Percentiles rank a stretch among this genome's conserved stretches.
These are phyloP conservation scores for Zopfia rhizophila DNA, from an alignment of 2,329 filamentous ascomycete genomes.

Conservation along the genomic window DNA sequence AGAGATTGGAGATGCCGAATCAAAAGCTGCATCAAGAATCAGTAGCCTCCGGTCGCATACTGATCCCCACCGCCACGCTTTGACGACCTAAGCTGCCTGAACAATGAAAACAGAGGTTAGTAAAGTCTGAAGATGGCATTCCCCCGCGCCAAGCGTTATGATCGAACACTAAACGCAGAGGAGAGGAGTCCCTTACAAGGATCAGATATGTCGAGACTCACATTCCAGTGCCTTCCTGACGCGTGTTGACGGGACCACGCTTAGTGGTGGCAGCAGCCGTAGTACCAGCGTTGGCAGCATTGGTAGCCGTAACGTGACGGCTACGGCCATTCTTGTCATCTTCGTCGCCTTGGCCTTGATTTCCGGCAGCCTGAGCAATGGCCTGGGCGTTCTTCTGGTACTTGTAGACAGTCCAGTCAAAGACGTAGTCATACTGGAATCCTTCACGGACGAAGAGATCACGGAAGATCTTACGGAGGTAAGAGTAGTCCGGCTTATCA, in stretches of 20 bases:
- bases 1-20: constrained; percentile 53
- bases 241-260: constrained; percentile 77
- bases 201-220: constrained; percentile 84
- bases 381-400: constrained; percentile 99
- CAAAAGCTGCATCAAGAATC: constrained; percentile 55
- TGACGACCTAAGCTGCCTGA: constrained; percentile 63
- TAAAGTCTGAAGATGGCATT: constrained; percentile 59
- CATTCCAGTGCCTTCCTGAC: constrained; percentile 94
- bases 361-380: constrained; percentile 82
- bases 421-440: constrained; percentile 99
- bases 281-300: constrained; percentile 71
- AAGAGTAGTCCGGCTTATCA: constrained; percentile 99
- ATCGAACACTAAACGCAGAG: constrained; percentile 84
- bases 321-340: constrained; percentile 78
- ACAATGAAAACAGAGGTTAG: constrained; percentile 55
- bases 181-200: constrained; percentile 90
- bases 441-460: constrained; percentile 98
- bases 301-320: constrained; percentile 67
- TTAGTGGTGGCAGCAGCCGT: constrained; percentile 69
- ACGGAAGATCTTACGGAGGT: constrained; percentile 99
- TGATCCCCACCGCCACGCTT: constrained; percentile 61
- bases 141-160: constrained; percentile 78
- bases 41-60: constrained; percentile 60
- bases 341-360: constrained; percentile 72
- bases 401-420: constrained; percentile 99